Conservation (phyloP, 2,329 filamentous ascomycete species). For the Eurotiales sp. region DNA sequence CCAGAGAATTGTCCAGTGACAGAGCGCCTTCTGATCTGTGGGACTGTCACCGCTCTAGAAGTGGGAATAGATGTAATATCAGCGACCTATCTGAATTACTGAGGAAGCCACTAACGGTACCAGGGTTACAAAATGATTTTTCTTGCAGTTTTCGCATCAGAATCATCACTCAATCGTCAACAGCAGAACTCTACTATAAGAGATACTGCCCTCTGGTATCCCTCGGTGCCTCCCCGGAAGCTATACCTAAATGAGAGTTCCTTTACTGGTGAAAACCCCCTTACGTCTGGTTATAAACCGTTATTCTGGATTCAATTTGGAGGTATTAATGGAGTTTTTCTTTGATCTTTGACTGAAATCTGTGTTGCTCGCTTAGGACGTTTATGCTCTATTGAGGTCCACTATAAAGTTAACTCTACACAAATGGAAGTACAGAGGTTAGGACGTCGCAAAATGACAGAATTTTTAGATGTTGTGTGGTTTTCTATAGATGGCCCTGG, state of each 20-base stretch:
- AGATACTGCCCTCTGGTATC: conserved; percentile 7
- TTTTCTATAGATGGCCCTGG: conserved; percentile 6
- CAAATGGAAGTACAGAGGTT: background rate
- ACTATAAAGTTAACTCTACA: too few species aligned
- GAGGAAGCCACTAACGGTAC: background rate
- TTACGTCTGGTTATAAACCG: conserved; percentile 1
- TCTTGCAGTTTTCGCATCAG: background rate
- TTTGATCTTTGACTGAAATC: conserved; percentile 6
- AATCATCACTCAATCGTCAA: background rate
- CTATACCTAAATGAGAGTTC: conserved; percentile 4
- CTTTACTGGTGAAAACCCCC: conserved; percentile 1
- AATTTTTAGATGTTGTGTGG: background rate
- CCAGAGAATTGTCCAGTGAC: conserved; percentile 8
- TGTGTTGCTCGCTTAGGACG: background rate
- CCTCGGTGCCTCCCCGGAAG: conserved; percentile 1
- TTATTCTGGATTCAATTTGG: conserved; percentile 9
- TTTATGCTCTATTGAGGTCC: conserved; percentile 3
- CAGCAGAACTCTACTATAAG: conserved; percentile 2
- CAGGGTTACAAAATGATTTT: conserved; percentile 12
- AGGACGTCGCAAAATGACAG: background rate
- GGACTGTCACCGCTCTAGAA: background rate
- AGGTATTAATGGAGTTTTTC: conserved; percentile 6
- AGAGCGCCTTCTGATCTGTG: conserved; percentile 1
- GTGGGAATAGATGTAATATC: conserved; percentile 7
- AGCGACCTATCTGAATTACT: background rate